Evolutionary conservation across 257 asterid genomes (phyloP), one percentile per base, ranked within the genome.

Genomic region (Petunia axillaris): DNA sequence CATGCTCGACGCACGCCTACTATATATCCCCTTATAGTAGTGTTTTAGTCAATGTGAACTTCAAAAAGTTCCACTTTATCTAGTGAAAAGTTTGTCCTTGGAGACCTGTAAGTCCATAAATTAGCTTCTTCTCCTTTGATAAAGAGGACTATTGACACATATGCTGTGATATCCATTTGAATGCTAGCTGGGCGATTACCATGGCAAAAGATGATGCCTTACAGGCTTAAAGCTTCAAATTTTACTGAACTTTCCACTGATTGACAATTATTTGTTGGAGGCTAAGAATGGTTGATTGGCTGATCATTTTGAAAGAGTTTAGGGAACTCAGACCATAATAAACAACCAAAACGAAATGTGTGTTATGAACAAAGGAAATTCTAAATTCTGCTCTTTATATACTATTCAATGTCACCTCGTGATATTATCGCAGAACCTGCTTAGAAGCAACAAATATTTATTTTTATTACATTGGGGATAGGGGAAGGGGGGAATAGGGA

Each of bases 1-100:
- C 13, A 48, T 5, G 77, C 77, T 46, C 77, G 25, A 48, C 46
- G 60, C 77, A 71, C 77, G 77, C 77, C 44, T 71, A 71, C 44
- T 71, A 11, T 71, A 71, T 71, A 25, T 25, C 25, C 13, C 36
- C 7, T 55, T 71, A 25, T 25, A 25, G 25, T 46, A 46, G 59
- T 70, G 41, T 70, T 11, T 71, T 71, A 48, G 77, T 71, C 60
- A 71, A 5, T 48, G 77, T 48, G 60, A 71, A 71, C 60, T 71
- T 71, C 13, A 3, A 48, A 71, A 71, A 71, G 60, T 71, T 1
- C 44, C 60, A 46, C 35, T 70, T 71, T 35, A 9, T 44, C 76
- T 46, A 16, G 16, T 3, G 2, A 44, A 43, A 68, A 25, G 11
- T 48, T 5, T 71, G 77, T 70, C 41, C 77, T 65, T 40, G 14